Conservation (phyloP, 768 basidiomycete species). For the Lactarius akahatsu region DNA sequence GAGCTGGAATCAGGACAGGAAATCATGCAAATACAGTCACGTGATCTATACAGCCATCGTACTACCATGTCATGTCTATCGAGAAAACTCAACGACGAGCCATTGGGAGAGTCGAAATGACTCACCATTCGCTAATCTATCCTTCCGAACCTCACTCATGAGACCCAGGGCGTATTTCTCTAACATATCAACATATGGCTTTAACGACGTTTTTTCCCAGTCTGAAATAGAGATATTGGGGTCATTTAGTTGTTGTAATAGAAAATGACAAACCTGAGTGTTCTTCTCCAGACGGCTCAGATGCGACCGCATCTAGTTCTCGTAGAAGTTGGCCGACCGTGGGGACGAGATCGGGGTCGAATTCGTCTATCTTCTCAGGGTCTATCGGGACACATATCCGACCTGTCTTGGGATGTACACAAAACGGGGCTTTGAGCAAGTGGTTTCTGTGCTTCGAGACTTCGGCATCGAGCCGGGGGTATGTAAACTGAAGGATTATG, state of each 20-base stretch:
- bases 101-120: not conserved
- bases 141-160: conserved; percentile 55
- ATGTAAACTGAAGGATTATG: conserved; percentile 89
- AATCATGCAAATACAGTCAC: not conserved
- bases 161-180: conserved; percentile 65
- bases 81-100: not conserved
- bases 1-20: not conserved
- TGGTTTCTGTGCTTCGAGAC: conserved; percentile 98
- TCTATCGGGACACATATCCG: conserved; percentile 93
- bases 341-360: conserved; percentile 84
- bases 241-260: not conserved
- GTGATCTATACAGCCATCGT: not conserved
- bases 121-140: conserved; percentile 47
- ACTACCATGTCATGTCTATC: conserved; percentile 27
- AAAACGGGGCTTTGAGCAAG: conserved; percentile 96
- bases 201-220: conserved; percentile 86
- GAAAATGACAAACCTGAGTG: conserved; percentile 23
- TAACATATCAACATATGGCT: conserved; percentile 86
- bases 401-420: conserved; percentile 94
- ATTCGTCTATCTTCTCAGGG: conserved; percentile 67
- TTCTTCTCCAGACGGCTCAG: conserved; percentile 22
- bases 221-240: conserved; percentile 41
- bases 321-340: conserved; percentile 80
- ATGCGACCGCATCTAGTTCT: conserved; percentile 60
- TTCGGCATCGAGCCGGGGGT: conserved; percentile 94